Percentiles rank a stretch among this genome's conserved stretches.
phyloP scores from a whole-genome alignment of 192 early-diverging fungal species.

The Podochytrium sp. region DNA sequence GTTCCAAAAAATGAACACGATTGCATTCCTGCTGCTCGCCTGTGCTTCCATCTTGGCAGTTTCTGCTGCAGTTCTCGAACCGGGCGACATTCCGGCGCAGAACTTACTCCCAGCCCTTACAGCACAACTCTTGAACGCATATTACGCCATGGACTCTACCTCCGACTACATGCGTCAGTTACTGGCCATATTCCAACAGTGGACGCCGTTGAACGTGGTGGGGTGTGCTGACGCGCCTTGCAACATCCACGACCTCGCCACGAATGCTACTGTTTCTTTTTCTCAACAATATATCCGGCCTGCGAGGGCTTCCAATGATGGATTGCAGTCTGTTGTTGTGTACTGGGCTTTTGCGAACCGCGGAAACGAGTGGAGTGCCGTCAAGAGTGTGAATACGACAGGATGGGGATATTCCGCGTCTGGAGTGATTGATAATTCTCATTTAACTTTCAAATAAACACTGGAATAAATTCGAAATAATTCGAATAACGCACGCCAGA shows the following conservation, averaged over 20 bases:
- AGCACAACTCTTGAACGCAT: background rate
- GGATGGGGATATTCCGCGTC: background rate
- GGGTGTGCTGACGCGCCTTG: background rate
- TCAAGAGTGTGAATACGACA: background rate
- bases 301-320: too few relatives aligned
- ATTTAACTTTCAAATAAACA: background rate
- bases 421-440: background rate
- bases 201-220: background rate
- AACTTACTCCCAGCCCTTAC: background rate
- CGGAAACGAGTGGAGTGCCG: background rate
- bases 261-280: background rate
- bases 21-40: too few relatives aligned
- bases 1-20: too few relatives aligned
- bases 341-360: background rate
- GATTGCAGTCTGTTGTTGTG: too few relatives aligned
- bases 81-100: too few relatives aligned
- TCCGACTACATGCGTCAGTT: background rate
- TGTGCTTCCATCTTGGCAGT: too few relatives aligned
- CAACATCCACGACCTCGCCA: background rate
- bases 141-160: background rate
- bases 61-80: too few relatives aligned
- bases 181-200: background rate
- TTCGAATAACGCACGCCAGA: background rate
- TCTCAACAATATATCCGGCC: background rate
- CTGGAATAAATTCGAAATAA: background rate